Base-by-base conservation (phyloP, 129 eudicot species). In the Escallonia rubra region DNA sequence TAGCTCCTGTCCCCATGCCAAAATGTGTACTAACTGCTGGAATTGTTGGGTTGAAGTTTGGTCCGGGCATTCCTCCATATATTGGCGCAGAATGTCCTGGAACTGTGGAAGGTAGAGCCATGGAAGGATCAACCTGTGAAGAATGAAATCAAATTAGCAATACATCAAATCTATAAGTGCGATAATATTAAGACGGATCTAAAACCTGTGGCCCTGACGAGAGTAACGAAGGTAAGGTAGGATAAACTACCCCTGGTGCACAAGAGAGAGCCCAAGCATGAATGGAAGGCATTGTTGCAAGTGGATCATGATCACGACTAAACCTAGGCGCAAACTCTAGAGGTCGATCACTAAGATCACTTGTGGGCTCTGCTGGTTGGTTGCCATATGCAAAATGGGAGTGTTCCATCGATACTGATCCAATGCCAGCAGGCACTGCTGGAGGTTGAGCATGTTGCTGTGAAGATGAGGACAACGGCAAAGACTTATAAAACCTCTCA, bases 261-360 rank as follows among this genome's bases (percentile, higher is more conserved):
- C 77, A 74, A 58, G 87, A 64, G 10, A 86, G 47, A 57, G 71
- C 70, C 90, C 90, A 87, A 57, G 81, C 42, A 74, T 68, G 71
- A 66, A 73, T 56, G n/a, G 74, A 79, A 52, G 65, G 65, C 53
- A 87, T 53, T 58, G 73, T 85, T 67, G 59, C 70, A 74, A 61
- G 76, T 15, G 79, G 77, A 68, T 81, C 87, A 72, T 74, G 76
- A 44, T 83, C 85, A 73, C 68, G 96, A 78, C 72, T 78, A 70
- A 76, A 84, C 63, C 84, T 78, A 15, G 81, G 81, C 43, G 82
- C 72, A 75, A 89, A 89, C 58, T 74, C 83, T 68, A 94, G 68
- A 53, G 96, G 98, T 72, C 80, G 96, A 67, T 92, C 89, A 66
- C 90, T 79, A 45, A 73, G 82, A 81, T 81, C 85, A 67, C 78